Evolutionary conservation across 2,329 filamentous ascomycete species (phyloP).

Genomic region (Elsinoe perseae): DNA sequence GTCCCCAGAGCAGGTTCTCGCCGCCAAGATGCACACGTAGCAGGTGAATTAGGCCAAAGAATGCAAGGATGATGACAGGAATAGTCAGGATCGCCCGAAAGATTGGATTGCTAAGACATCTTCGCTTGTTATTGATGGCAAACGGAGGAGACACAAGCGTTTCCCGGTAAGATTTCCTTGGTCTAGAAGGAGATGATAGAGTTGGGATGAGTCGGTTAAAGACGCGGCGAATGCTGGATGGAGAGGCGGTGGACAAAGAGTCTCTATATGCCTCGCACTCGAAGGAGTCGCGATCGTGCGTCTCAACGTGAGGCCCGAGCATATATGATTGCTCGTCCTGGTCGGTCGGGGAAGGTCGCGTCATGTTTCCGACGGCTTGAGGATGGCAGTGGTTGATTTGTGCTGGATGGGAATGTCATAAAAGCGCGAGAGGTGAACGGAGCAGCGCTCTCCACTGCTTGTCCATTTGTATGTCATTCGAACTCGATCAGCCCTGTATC

Average conservation of each 20-base stretch:
- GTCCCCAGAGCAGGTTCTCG: slow-evolving; percentile 32
- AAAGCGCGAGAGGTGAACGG: background rate
- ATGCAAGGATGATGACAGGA: slow-evolving; percentile 15
- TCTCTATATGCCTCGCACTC: slow-evolving; percentile 10
- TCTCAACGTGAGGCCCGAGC: slow-evolving; percentile 4
- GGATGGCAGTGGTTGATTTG: background rate
- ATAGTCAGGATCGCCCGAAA: background rate
- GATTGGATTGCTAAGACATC: background rate
- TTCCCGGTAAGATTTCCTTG: slow-evolving; percentile 3
- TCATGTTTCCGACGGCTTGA: background rate
- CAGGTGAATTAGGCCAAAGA: slow-evolving; percentile 34
- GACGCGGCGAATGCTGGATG: background rate
- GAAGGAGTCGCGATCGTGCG: slow-evolving; percentile 1
- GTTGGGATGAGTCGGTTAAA: slow-evolving; percentile 4
- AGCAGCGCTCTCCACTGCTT: background rate
- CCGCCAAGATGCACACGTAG: slow-evolving; percentile 34
- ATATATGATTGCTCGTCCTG: slow-evolving; percentile 4
- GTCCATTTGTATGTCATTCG: background rate
- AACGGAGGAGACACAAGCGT: background rate
- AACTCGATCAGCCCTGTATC: background rate
- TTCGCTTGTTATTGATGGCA: background rate
- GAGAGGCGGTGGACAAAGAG: background rate
- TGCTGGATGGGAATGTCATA: background rate
- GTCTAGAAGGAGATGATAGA: background rate
- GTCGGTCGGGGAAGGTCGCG: background rate